These are phyloP conservation scores for Rhizomucor miehei DNA, from an alignment of 371 early-diverging fungal genomes.

Conservation along the genomic window DNA sequence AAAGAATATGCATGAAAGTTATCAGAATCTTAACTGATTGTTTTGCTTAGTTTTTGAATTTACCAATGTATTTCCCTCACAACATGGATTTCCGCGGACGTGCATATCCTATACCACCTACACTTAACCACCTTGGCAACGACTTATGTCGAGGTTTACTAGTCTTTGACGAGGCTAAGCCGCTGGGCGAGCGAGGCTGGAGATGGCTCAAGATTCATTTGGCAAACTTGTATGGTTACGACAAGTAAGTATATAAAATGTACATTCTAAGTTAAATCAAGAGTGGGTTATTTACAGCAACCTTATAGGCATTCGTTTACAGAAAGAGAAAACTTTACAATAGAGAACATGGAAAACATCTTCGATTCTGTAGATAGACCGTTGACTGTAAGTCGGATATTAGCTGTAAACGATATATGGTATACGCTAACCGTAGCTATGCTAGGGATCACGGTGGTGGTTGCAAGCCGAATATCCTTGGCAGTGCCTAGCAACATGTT, in stretches of 20 bases:
- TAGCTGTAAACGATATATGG: not conserved
- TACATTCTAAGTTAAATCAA: not conserved
- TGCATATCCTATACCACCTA: conserved; percentile 95
- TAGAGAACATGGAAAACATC: conserved; percentile 74
- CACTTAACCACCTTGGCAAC: conserved; percentile 95
- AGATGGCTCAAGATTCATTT: conserved; percentile 95
- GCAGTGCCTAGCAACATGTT: conserved; percentile 92
- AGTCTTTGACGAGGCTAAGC: conserved; percentile 79
- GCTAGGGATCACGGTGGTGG: conserved; percentile 89
- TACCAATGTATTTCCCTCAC: conserved; percentile 96
- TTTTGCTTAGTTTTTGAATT: conserved; percentile 66
- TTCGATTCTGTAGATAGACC: conserved; percentile 85
- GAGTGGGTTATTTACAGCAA: not conserved
- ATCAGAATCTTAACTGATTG: not conserved
- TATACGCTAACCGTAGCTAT: conserved; percentile 4
- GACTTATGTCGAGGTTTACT: conserved; percentile 95
- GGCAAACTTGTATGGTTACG: conserved; percentile 91
- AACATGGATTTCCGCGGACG: conserved; percentile 98
- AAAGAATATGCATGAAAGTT: not conserved
- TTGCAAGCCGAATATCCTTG: conserved; percentile 88
- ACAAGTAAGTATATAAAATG: conserved; percentile 58
- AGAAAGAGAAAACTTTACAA: conserved; percentile 76
- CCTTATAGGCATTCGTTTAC: conserved; percentile 65
- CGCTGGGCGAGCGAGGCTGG: conserved; percentile 84
- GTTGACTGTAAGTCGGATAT: conserved; percentile 31